These are phyloP conservation scores for Silene latifolia DNA, from an alignment of 148 eudicot species.

Conservation along the genomic window DNA sequence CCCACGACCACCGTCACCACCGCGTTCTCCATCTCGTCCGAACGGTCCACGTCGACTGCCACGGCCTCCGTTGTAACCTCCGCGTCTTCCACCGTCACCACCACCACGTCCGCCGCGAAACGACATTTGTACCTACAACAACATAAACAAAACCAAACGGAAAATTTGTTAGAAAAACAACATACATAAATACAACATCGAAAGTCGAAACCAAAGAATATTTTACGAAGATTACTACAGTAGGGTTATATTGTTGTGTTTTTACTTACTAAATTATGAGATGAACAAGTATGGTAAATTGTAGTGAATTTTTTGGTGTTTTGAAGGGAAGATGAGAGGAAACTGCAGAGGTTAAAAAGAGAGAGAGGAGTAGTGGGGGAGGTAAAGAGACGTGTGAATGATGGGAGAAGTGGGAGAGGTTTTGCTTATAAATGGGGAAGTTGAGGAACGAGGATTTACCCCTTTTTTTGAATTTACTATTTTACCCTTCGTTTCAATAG, in stretches of 20 bases:
- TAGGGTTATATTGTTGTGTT: no score
- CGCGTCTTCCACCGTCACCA: slow-evolving; percentile 7
- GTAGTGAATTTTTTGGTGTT: no score
- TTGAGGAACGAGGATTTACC: neutral
- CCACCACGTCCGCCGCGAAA: slow-evolving; percentile 13
- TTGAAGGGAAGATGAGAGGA: no score
- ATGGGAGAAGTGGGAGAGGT: neutral
- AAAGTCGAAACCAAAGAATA: no score
- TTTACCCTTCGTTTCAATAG: neutral
- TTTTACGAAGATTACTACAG: no score
- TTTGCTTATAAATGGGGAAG: neutral
- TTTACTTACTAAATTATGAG: neutral
- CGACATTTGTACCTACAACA: neutral
- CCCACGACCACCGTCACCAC: slow-evolving; percentile 12
- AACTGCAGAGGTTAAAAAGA: no score
- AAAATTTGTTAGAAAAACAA: neutral
- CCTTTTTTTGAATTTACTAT: neutral
- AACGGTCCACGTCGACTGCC: slow-evolving; percentile 17
- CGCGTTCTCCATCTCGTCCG: neutral
- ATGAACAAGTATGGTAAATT: neutral
- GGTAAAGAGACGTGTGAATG: neutral
- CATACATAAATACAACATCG: neutral
- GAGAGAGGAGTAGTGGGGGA: neutral
- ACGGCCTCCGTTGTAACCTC: slow-evolving; percentile 16
- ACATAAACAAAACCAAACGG: neutral